Evolutionary conservation across 495 filamentous ascomycete species (phyloP).

Genomic region (Hypoxylon rickii): DNA sequence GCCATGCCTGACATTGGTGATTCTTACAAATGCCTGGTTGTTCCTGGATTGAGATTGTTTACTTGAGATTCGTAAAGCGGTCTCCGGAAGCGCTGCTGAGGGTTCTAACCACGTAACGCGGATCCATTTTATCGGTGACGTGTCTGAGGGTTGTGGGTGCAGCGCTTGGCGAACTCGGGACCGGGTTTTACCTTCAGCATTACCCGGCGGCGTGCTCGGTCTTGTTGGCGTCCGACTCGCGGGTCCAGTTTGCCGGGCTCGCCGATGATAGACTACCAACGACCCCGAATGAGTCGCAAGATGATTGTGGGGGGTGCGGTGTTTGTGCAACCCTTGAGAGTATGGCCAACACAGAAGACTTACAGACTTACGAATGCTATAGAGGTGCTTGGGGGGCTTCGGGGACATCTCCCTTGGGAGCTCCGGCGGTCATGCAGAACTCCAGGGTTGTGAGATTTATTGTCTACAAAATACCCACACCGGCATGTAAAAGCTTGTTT

Average conservation of each 20-base stretch:
- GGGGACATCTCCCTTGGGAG: slow-evolving; percentile 41
- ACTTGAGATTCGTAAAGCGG: no score
- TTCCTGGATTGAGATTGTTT: no score
- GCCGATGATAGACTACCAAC: slow-evolving; percentile 33
- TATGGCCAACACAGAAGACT: slow-evolving; percentile 43
- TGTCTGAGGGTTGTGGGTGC: slow-evolving; percentile 38
- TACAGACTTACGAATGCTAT: slow-evolving; percentile 44
- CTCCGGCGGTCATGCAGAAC: no score
- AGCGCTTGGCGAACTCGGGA: slow-evolving; percentile 47
- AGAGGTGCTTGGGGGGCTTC: slow-evolving; percentile 38
- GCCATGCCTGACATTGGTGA: no score
- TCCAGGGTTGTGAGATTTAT: no score
- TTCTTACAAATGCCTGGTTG: no score
- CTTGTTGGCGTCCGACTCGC: slow-evolving; percentile 31
- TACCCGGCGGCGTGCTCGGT: slow-evolving; percentile 12
- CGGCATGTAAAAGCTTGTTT: no score
- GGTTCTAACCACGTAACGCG: no score
- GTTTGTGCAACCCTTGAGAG: neutral
- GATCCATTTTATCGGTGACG: no score
- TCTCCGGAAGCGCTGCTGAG: no score
- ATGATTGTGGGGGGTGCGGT: slow-evolving; percentile 19
- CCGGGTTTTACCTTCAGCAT: slow-evolving; percentile 30
- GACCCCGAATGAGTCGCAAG: slow-evolving; percentile 40
- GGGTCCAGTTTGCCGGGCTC: slow-evolving; percentile 44
- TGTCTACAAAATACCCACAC: no score